Conservation (phyloP, 192 early-diverging fungal genomes). For the Mortierella claussenii region DNA sequence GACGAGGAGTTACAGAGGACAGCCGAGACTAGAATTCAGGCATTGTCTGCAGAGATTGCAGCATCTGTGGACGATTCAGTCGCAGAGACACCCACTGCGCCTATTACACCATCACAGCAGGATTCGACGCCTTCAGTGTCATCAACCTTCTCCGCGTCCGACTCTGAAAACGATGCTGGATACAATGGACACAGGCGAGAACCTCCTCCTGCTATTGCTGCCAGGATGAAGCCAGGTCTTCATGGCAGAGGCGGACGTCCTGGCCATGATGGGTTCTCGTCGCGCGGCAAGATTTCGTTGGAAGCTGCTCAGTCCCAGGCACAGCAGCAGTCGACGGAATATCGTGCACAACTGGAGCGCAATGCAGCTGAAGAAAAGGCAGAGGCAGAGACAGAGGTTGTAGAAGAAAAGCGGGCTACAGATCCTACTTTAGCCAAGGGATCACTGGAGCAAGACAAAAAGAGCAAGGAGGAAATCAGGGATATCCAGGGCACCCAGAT, state of each 20-base stretch:
- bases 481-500: not conserved
- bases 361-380: not conserved
- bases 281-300: constrained; percentile 11
- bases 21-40: too few relatives aligned
- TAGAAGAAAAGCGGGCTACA: too few relatives aligned
- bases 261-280: constrained; percentile 18
- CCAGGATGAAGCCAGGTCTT: constrained; percentile 24
- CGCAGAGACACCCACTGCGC: too few relatives aligned
- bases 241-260: constrained; percentile 19
- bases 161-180: too few relatives aligned
- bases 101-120: too few relatives aligned
- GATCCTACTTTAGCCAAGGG: too few relatives aligned
- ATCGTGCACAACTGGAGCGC: not conserved
- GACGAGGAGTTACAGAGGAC: too few relatives aligned
- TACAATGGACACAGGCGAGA: too few relatives aligned
- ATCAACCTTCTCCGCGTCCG: too few relatives aligned
- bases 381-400: not conserved
- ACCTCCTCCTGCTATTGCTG: constrained; percentile 20
- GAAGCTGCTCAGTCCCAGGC: constrained; percentile 22
- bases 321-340: constrained; percentile 14
- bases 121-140: too few relatives aligned
- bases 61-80: too few relatives aligned
- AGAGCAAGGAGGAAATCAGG: constrained; percentile 1
- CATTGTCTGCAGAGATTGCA: too few relatives aligned
- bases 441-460: not conserved